phyloP scores from a whole-genome alignment of 169 alveolate species.

The Cryptosporidium andersoni region DNA sequence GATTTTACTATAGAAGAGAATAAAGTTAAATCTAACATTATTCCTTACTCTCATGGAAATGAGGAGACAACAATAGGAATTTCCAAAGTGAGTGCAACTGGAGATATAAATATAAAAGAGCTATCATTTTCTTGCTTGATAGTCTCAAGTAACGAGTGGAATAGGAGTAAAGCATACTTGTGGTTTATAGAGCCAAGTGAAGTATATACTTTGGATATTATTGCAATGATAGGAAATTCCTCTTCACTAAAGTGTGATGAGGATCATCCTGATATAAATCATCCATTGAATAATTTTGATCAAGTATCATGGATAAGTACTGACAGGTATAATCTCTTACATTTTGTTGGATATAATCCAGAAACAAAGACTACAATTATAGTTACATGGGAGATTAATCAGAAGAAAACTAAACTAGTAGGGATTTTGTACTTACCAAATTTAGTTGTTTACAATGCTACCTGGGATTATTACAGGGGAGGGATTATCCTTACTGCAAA shows the following conservation, averaged over 20 bases:
- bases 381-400: slow-evolving; percentile 11
- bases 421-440: slow-evolving; percentile 4
- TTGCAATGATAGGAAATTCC: background rate
- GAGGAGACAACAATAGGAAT: background rate
- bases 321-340: slow-evolving; percentile 1
- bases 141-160: too few relatives aligned
- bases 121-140: too few relatives aligned
- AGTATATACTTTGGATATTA: slow-evolving; percentile 14
- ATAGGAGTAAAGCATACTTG: slow-evolving; percentile 5
- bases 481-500: background rate
- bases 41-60: background rate
- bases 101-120: too few relatives aligned
- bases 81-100: background rate
- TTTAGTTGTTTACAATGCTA: background rate
- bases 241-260: slow-evolving; percentile 5
- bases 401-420: slow-evolving; percentile 25
- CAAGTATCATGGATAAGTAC: slow-evolving; percentile 9
- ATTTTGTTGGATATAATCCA: slow-evolving; percentile 9
- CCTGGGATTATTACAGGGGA: slow-evolving; percentile 33
- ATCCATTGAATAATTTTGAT: slow-evolving; percentile 27
- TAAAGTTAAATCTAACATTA: too few relatives aligned
- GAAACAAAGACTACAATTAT: background rate
- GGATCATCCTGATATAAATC: background rate
- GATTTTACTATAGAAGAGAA: too few relatives aligned
- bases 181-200: slow-evolving; percentile 9